phyloP scores from a whole-genome alignment of 257 asterid genomes.

The Penstemon barbatus region DNA sequence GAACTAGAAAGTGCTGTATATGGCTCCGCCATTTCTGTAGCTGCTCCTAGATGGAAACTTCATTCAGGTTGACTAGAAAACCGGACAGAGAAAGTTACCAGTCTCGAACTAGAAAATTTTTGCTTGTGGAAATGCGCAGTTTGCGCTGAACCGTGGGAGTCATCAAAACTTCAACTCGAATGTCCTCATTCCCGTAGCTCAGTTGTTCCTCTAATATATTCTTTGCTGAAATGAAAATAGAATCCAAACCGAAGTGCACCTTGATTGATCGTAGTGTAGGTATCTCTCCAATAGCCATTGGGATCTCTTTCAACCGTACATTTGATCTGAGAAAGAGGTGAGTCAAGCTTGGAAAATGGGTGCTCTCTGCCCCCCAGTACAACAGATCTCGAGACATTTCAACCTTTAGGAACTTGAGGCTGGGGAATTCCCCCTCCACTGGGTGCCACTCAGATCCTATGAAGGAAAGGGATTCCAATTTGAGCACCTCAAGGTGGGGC shows the following conservation, averaged over 20 bases:
- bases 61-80: too few species aligned
- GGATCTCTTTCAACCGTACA: constrained; percentile 8
- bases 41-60: too few species aligned
- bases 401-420: constrained; percentile 4
- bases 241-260: not conserved
- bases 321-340: not conserved
- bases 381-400: not conserved
- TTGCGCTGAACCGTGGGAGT: too few species aligned
- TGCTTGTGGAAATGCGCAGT: too few species aligned
- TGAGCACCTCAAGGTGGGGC: constrained; percentile 15
- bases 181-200: constrained; percentile 7
- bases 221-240: not conserved
- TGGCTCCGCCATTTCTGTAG: too few species aligned
- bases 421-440: constrained; percentile 16
- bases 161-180: not conserved
- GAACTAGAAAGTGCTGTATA: too few species aligned
- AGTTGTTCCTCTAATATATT: constrained; percentile 18
- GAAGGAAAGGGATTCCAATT: not conserved
- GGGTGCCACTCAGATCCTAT: constrained; percentile 4
- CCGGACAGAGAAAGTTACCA: too few species aligned
- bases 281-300: not conserved
- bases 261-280: constrained; percentile 7
- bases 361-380: constrained; percentile 14
- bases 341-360: constrained; percentile 21
- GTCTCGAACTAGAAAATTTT: too few species aligned